Evolutionary conservation across 352 stramenopile genomes (phyloP), one percentile per base, ranked within the genome.

Genomic region (Peronospora belbahrii): DNA sequence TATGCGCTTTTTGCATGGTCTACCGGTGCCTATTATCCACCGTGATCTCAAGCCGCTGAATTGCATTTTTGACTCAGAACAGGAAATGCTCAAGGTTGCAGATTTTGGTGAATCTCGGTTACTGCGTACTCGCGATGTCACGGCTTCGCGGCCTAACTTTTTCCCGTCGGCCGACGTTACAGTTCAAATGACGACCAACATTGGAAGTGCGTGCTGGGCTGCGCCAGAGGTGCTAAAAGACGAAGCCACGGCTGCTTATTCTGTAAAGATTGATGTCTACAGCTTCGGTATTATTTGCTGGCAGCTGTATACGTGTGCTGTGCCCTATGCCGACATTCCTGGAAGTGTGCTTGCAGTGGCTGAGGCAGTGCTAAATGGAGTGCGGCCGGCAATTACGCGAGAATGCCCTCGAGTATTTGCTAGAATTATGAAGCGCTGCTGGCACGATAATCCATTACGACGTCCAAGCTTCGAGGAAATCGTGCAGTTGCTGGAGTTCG

Each of bases 221-320:
- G 74, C 78, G 3, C 78, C 78, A 0, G 78, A 90, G 46, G 72
- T 88, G 11, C 48, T 90, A 9, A 70, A 84, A 36, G 75, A 90
- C 32, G 75, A 85, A 34, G 63, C 65, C 15, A 82, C 59, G 34
- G 76, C 73, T 0, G 68, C 78, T 23, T 90, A 90, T 57, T 88
- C 75, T 24, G 56, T 90, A 32, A 90, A 90, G 48, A 78, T 90
- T 22, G 78, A 90, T 60, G 78, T 90, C 15, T 90, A 90, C 47
- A 90, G 78, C 59, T 90, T 90, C 52, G 78, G 73, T 15, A 78
- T 90, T 55, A 85, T 88, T 45, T 90, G 75, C 63, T 90, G 78
- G 78, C 78, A 90, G 64, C 54, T 90, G 32, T 84, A 67, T 48
- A 86, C 78, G 18, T 85, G 75, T 54, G 65, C 70, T 31, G 59